Base-by-base conservation (phyloP, 257 asterid species). In the Solanum medicagineum region DNA sequence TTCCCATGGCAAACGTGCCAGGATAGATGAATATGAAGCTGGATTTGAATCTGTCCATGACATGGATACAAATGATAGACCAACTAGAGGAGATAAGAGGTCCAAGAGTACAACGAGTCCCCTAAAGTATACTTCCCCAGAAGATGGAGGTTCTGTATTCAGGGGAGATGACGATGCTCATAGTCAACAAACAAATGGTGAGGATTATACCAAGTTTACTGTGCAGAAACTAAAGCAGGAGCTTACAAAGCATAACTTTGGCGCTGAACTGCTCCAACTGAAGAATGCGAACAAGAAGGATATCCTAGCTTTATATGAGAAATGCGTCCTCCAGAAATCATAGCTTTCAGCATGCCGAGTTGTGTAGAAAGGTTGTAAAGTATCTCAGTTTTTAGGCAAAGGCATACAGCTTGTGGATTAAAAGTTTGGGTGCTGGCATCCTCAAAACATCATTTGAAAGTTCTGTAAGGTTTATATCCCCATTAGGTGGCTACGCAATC, bases 141-240 rank as follows among this genome's bases (percentile, higher is more conserved):
- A 96, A 87, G 99, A 96, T 69, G 99, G 98, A 26, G 99, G 98
- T 83, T 96, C 99, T 1, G 92, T 90, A 44, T 95, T 89, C 85
- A 86, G 87, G 89, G 97, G 94, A n/a, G 97, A 90, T 5, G 98
- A 93, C 55, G 92, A 85, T n/a, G 86, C 90, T 22, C 83, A 26
- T 53, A 93, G 98, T 90, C 98, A 90, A 87, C 95, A 92, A 75
- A 86, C 93, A 44, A 90, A 73, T 81, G 7, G 81, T 6, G 95
- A 92, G 83, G 98, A 96, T 88, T 91, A 94, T 80, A 92, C 92
- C 0, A 94, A 87, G 89, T 91, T 92, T 54, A 96, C 98, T 0
- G 73, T 93, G 29, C 94, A 77, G 87, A 92, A 84, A 87, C 91
- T 96, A 91, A 96, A 86, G 91, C 95, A 93, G 49, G 96, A 92